Base-by-base conservation (phyloP, 169 alveolate genomes). In the Cystoisospora suis region DNA sequence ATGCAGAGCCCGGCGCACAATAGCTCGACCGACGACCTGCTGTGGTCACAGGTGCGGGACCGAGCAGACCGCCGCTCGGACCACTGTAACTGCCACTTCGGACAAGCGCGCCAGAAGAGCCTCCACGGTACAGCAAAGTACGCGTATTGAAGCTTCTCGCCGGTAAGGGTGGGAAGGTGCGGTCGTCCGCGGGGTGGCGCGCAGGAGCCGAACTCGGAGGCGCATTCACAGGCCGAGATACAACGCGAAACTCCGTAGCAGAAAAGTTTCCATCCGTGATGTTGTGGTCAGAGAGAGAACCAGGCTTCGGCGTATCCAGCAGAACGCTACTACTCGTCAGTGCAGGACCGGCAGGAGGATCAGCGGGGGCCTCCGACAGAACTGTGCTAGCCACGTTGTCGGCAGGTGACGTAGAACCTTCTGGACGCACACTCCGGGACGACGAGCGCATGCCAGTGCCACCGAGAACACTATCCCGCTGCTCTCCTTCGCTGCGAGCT, bases 1-100 rank as follows among this genome's bases (percentile, higher is more conserved):
- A 15, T 2, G 77, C 5, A 12, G 4, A 1, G 45, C 45, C 5
- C 44, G 44, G 38, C 0, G 77, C 77, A 20, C 77, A 65, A 44
- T 65, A 65, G 40, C 77, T 65, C 77, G 77, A 65, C n/a, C 77
- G 77, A 1, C 77, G 38, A 4, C 77, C 77, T 0, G 61, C 61
- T 12, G 61, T 49, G 61, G n/a, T 9, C 61, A 20, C 61, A 20
- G 77, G 27, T 44, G 77, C n/a, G 20, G 77, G 42, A 36, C 75
- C 32, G 29, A 29, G 42, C n/a, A 58, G 72, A 58, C 44, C 44
- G 44, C 40, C 77, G 45, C 27, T 17, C 27, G 7, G 6, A 20
- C 42, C 44, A 44, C 36, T 1, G 38, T 1, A 0, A 20, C 77
- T 65, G 12, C 77, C 77, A 17, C 77, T n/a, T 12, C 77, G 77